Percentiles rank a stretch among this genome's conserved stretches.
These are phyloP conservation scores for Epicoccum sorghinum DNA, from an alignment of 2,329 filamentous ascomycete species.

Conservation along the genomic window DNA sequence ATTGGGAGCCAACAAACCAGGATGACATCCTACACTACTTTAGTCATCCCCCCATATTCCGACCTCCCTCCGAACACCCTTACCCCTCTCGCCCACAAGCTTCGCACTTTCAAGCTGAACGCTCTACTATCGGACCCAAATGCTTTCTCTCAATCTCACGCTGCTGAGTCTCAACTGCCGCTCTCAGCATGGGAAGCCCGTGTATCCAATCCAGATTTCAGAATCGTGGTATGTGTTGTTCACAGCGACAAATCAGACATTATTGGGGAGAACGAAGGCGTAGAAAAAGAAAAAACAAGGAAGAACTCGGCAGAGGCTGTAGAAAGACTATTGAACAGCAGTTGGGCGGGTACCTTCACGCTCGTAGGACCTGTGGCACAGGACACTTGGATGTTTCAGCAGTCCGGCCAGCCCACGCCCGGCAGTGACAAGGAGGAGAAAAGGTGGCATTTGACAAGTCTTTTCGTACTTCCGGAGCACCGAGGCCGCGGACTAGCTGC, in stretches of 20 bases:
- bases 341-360: constrained; percentile 3
- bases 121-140: constrained; percentile 1
- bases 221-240: constrained; percentile 1
- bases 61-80: background rate
- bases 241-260: background rate
- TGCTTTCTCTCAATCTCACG: constrained; percentile 4
- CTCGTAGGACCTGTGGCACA: constrained; percentile 1
- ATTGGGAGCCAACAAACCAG: background rate
- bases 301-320: background rate
- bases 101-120: background rate
- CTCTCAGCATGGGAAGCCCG: constrained; percentile 1
- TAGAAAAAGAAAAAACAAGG: background rate
- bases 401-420: background rate
- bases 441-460: constrained; percentile 2
- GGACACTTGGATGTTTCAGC: background rate
- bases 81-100: background rate
- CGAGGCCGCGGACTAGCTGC: background rate
- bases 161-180: background rate
- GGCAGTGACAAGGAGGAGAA: background rate
- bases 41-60: background rate
- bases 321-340: background rate
- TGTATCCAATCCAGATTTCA: background rate
- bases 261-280: background rate
- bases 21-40: background rate
- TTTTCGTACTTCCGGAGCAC: constrained; percentile 5